Percentiles rank a stretch among this genome's conserved stretches.
phyloP scores from a whole-genome alignment of 768 basidiomycete species.

The Tephrocybe sp. region DNA sequence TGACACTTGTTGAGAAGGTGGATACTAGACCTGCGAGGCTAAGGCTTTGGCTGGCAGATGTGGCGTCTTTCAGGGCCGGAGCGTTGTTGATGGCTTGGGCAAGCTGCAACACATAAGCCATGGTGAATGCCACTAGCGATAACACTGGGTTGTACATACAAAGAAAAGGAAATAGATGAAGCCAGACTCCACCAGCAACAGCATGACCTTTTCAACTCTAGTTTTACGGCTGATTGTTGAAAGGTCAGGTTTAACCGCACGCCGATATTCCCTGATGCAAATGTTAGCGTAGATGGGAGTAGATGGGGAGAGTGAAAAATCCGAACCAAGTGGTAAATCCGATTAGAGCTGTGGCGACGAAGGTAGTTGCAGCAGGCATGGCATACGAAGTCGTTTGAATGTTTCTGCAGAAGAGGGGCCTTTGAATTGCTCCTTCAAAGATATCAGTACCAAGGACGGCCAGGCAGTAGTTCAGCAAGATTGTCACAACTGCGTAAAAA shows the following conservation, averaged over 20 bases:
- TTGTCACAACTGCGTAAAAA: too few relatives aligned
- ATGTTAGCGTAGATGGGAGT: neutral
- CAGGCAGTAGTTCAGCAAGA: constrained; percentile 3
- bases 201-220: constrained; percentile 5
- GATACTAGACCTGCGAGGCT: constrained; percentile 8
- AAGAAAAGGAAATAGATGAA: constrained; percentile 10
- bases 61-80: neutral
- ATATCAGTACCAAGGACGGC: constrained; percentile 11
- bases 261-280: constrained; percentile 5
- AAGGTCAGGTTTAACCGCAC: neutral
- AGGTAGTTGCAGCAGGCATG: constrained; percentile 10
- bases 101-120: neutral
- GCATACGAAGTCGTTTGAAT: constrained; percentile 11
- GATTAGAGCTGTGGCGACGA: constrained; percentile 4
- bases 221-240: neutral
- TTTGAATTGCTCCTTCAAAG: constrained; percentile 8
- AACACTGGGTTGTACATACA: neutral
- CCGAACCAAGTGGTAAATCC: constrained; percentile 8
- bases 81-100: constrained; percentile 6
- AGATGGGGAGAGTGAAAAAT: neutral
- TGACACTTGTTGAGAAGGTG: constrained; percentile 3
- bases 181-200: constrained; percentile 6
- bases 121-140: neutral
- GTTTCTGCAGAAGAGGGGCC: constrained; percentile 5
- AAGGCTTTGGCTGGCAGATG: constrained; percentile 1